A percentile compares a stretch with the other conserved stretches of the same genome.
Conservation (phyloP, 768 basidiomycete genomes). For the Lactarius vividus region DNA sequence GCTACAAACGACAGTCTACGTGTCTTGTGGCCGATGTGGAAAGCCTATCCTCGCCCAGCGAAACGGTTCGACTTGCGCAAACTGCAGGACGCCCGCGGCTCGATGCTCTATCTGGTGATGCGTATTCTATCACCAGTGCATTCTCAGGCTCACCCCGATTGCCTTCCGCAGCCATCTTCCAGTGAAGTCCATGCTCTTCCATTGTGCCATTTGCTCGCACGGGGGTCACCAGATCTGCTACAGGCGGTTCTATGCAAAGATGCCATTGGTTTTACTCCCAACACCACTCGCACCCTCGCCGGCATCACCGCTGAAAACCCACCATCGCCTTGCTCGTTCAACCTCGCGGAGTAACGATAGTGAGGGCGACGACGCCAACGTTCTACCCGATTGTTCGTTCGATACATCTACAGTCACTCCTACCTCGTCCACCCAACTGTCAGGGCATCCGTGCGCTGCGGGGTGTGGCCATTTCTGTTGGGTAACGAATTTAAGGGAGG, state of each 20-base stretch:
- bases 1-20: constrained; percentile 72
- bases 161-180: constrained; percentile 62
- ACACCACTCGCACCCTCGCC: constrained; percentile 33
- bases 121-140: not conserved
- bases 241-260: constrained; percentile 58
- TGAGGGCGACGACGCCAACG: constrained; percentile 17
- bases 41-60: constrained; percentile 54
- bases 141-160: constrained; percentile 11
- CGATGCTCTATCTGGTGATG: constrained; percentile 70
- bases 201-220: constrained; percentile 74
- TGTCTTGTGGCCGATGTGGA: constrained; percentile 64
- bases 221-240: constrained; percentile 84
- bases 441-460: constrained; percentile 69
- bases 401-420: constrained; percentile 7
- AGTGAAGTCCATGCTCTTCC: constrained; percentile 65
- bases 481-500: constrained; percentile 41
- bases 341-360: constrained; percentile 29
- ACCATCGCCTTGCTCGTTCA: constrained; percentile 22
- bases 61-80: constrained; percentile 53
- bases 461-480: constrained; percentile 85
- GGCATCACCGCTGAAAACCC: constrained; percentile 23
- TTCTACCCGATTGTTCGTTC: constrained; percentile 21
- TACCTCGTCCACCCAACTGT: constrained; percentile 29
- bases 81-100: constrained; percentile 48
- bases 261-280: constrained; percentile 51